Conservation (phyloP, 257 asterid species). For the Leonotis leonurus region DNA sequence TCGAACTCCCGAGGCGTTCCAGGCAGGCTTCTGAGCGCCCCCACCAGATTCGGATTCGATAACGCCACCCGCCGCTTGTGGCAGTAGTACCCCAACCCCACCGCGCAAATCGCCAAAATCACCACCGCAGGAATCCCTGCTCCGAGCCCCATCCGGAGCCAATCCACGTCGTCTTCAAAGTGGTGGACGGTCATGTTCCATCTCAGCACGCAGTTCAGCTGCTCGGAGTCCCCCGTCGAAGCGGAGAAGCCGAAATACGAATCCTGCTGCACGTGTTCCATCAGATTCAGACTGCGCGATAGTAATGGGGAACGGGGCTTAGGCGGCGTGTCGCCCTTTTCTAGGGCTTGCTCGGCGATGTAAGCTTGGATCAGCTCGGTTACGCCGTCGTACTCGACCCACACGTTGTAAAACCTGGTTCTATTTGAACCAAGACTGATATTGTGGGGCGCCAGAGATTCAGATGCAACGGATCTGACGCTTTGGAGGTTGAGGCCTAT, state of each 20-base stretch:
- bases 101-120: slow-evolving; percentile 30
- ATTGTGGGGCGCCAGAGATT: slow-evolving; percentile 26
- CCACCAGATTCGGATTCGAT: slow-evolving; percentile 39
- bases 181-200: slow-evolving; percentile 69
- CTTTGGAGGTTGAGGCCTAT: slow-evolving; percentile 56
- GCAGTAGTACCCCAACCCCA: slow-evolving; percentile 25
- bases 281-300: slow-evolving; percentile 30
- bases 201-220: slow-evolving; percentile 66
- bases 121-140: slow-evolving; percentile 41
- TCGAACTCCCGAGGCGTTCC: slow-evolving; percentile 73
- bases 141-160: slow-evolving; percentile 35
- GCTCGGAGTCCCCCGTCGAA: slow-evolving; percentile 51
- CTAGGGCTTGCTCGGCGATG: slow-evolving; percentile 34
- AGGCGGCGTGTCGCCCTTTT: slow-evolving; percentile 38
- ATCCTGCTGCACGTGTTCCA: slow-evolving; percentile 29
- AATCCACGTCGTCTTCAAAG: slow-evolving; percentile 15
- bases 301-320: slow-evolving; percentile 35
- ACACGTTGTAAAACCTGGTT: slow-evolving; percentile 51
- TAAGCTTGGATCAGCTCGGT: slow-evolving; percentile 31
- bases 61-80: slow-evolving; percentile 22
- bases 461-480: slow-evolving; percentile 33
- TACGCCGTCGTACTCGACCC: slow-evolving; percentile 72
- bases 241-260: slow-evolving; percentile 84
- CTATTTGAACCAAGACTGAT: slow-evolving; percentile 57
- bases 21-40: slow-evolving; percentile 64